These are phyloP conservation scores for Tricholoma matsutake DNA, from an alignment of 768 basidiomycete species.

Conservation along the genomic window DNA sequence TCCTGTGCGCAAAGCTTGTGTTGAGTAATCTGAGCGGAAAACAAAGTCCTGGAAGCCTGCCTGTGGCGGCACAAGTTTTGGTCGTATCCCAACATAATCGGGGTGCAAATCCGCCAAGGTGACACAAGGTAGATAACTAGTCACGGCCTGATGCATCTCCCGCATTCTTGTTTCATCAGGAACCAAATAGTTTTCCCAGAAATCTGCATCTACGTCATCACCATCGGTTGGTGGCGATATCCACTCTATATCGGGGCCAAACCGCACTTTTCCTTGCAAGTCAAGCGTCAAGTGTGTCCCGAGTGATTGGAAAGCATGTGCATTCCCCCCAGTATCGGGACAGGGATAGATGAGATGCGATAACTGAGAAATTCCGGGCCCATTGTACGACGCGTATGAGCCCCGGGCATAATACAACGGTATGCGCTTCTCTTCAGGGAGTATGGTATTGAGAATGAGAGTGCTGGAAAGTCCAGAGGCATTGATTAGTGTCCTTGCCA, in stretches of 20 bases:
- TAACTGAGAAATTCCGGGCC: constrained; percentile 66
- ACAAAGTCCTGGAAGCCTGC: constrained; percentile 85
- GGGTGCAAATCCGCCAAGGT: constrained; percentile 58
- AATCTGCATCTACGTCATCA: constrained; percentile 55
- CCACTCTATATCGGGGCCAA: constrained; percentile 94
- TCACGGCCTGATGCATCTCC: constrained; percentile 73
- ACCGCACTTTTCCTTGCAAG: constrained; percentile 77
- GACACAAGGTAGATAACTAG: constrained; percentile 67
- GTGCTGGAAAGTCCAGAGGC: constrained; percentile 73
- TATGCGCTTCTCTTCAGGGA: constrained; percentile 53
- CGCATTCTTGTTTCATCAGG: constrained; percentile 58
- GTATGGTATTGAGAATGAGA: constrained; percentile 67
- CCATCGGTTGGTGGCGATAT: constrained; percentile 50
- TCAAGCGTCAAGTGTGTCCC: constrained; percentile 93
- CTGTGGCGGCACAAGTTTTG: constrained; percentile 76
- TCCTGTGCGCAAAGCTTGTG: constrained; percentile 20
- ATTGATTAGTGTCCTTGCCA: constrained; percentile 78
- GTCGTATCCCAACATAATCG: constrained; percentile 84
- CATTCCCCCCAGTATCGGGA: constrained; percentile 58
- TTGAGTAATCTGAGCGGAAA: constrained; percentile 61
- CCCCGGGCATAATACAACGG: constrained; percentile 82
- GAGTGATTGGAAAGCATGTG: constrained; percentile 73
- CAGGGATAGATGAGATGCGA: constrained; percentile 89
- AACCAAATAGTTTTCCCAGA: constrained; percentile 68
- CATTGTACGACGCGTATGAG: constrained; percentile 85